Base-by-base conservation (phyloP, 306 rosid species). In the Canavalia ensiformis region DNA sequence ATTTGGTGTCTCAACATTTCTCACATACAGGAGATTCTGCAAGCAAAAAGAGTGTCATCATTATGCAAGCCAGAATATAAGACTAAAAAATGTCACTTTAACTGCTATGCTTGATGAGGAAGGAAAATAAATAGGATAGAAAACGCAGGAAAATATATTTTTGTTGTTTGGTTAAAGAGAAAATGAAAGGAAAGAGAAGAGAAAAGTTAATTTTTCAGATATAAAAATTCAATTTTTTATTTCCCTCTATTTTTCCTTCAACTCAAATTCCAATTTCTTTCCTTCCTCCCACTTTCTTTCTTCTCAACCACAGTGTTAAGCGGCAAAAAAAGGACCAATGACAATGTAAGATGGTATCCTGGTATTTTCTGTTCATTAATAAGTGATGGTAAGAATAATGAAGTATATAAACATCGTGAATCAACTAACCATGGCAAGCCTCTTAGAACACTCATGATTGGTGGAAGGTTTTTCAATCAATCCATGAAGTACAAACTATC, bases 1-100 rank as follows among this genome's bases (percentile, higher is more conserved):
- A 80, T 92, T 89, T 45, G 96, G 93, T 46, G 97, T 95, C 78
- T 88, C 79, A 5, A 72, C 86, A 64, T 81, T 90, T 76, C 76
- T 93, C 78, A 93, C 98, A 35, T 59, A 73, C 44, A 95, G 89
- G 68, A 95, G 96, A 90, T 95, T 95, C 99, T 95, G 94, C 85
- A 86, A 62, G 82, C 5, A 3, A 83, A 88, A 77, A 81, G 35
- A 84, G 77, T 41, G 57, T 69, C 76, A 71, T 62, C 56, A 82
- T 67, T 49, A 79, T 10, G 75, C 49, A 82, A 64, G 31, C 35
- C 74, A 69, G 34, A 54, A 31, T 39, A 71, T 25, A 68, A 8
- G 55, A 74, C 34, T 39, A 47, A 66, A 77, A 54, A 77, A 44
- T 76, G 54, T 46, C 54, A 58, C 56, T 59, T 63, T 7, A 80